These are phyloP conservation scores for Millerago galiae DNA, from an alignment of 805 yeast genomes.

Conservation along the genomic window DNA sequence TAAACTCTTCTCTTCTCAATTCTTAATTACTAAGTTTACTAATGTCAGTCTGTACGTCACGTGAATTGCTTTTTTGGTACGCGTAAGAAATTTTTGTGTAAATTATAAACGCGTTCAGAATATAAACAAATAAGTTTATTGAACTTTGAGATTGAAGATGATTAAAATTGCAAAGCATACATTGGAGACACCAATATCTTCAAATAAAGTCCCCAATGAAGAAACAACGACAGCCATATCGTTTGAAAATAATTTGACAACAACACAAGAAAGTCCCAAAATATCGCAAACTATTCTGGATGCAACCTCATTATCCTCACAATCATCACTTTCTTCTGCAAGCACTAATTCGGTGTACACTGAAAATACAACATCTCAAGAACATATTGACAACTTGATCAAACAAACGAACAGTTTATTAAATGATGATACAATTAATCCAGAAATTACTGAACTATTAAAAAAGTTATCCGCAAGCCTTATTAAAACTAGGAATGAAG, in stretches of 20 bases:
- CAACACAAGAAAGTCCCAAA: conserved; percentile 8
- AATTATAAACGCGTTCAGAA: background rate
- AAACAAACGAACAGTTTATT: conserved; percentile 1
- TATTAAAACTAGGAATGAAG: conserved; percentile 22
- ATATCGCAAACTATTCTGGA: background rate
- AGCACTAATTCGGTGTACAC: background rate
- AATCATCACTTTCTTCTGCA: conserved; percentile 7
- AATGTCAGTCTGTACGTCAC: too few species aligned
- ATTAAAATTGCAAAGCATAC: background rate
- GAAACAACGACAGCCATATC: background rate
- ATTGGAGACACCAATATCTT: background rate
- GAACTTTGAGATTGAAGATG: background rate
- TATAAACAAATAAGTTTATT: background rate
- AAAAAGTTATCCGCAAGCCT: conserved; percentile 18
- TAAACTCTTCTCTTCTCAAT: too few species aligned
- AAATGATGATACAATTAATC: conserved; percentile 3
- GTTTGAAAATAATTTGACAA: background rate
- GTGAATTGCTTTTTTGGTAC: too few species aligned
- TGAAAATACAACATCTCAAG: background rate
- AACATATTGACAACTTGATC: conserved; percentile 2
- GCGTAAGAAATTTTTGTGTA: too few species aligned
- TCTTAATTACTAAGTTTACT: too few species aligned
- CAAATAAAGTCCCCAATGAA: background rate
- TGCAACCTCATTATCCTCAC: conserved; percentile 7
- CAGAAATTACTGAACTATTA: conserved; percentile 11